These are phyloP conservation scores for Dissophora ornata DNA, from an alignment of 192 early-diverging fungal genomes.

Conservation along the genomic window DNA sequence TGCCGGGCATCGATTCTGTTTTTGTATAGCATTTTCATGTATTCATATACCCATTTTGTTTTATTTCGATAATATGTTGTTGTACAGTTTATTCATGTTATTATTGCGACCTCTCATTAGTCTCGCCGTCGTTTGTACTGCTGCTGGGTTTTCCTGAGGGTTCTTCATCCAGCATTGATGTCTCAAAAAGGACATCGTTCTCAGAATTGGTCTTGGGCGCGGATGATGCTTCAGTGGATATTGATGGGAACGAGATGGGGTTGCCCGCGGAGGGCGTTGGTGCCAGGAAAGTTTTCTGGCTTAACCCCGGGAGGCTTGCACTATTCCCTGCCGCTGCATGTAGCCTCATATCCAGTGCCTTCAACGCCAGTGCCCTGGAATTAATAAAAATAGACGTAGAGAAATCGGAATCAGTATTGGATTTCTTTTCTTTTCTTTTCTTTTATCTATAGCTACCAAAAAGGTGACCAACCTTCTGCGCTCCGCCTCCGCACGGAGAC, in stretches of 20 bases:
- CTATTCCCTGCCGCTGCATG: slow-evolving; percentile 50
- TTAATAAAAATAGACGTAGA: background rate
- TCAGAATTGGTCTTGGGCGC: background rate
- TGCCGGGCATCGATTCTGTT: background rate
- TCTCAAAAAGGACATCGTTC: slow-evolving; percentile 30
- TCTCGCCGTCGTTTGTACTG: no score
- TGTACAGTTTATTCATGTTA: no score
- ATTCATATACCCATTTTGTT: background rate
- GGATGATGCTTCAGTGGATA: slow-evolving; percentile 6
- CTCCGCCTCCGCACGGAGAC: slow-evolving; percentile 72
- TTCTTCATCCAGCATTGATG: slow-evolving; percentile 15
- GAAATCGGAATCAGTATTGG: background rate
- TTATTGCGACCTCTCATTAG: no score
- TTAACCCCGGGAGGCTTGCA: slow-evolving; percentile 37
- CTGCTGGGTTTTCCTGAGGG: no score
- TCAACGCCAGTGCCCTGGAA: slow-evolving; percentile 71
- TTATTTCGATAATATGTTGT: background rate
- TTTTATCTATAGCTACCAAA: background rate
- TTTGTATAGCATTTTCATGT: background rate
- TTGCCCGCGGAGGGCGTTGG: slow-evolving; percentile 27
- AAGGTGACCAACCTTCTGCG: slow-evolving; percentile 61
- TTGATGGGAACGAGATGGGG: slow-evolving; percentile 16
- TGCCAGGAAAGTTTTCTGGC: slow-evolving; percentile 35
- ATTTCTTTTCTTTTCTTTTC: background rate
- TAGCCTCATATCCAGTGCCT: slow-evolving; percentile 73